Evolutionary conservation across 2,329 filamentous ascomycete species (phyloP).

Genomic region (Ophiostoma pallidulum): DNA sequence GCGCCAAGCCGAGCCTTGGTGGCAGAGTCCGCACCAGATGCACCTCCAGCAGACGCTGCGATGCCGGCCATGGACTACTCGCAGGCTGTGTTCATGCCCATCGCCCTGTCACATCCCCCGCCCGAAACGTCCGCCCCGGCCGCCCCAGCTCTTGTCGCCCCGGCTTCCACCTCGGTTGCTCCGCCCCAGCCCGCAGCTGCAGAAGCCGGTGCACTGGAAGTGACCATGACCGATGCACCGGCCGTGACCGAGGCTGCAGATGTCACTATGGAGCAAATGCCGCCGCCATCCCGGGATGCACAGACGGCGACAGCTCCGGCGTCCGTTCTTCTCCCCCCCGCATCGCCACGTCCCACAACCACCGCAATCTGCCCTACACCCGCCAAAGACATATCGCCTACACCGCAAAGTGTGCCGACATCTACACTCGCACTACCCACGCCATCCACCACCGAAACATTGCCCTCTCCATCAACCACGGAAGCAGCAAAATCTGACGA

Average conservation of each 20-base stretch:
- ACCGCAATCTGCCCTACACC: too few relatives aligned
- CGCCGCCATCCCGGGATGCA: not conserved
- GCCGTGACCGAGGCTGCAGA: not conserved
- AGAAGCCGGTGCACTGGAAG: not conserved
- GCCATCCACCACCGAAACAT: not conserved
- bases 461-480: not conserved
- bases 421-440: not conserved
- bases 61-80: not conserved
- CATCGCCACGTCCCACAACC: too few relatives aligned
- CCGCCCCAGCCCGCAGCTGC: not conserved
- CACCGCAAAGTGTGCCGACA: not conserved
- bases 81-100: conserved; percentile 13
- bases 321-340: too few relatives aligned
- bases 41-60: not conserved
- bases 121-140: not conserved
- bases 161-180: not conserved
- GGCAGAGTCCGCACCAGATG: not conserved
- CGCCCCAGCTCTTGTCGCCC: not conserved
- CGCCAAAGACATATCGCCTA: not conserved
- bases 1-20: not conserved
- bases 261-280: not conserved
- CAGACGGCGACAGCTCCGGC: not conserved
- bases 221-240: conserved; percentile 3
- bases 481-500: not conserved
- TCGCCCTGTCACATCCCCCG: not conserved